These are phyloP conservation scores for Pugionium cornutum DNA, from an alignment of 345 rosid species.

Conservation along the genomic window DNA sequence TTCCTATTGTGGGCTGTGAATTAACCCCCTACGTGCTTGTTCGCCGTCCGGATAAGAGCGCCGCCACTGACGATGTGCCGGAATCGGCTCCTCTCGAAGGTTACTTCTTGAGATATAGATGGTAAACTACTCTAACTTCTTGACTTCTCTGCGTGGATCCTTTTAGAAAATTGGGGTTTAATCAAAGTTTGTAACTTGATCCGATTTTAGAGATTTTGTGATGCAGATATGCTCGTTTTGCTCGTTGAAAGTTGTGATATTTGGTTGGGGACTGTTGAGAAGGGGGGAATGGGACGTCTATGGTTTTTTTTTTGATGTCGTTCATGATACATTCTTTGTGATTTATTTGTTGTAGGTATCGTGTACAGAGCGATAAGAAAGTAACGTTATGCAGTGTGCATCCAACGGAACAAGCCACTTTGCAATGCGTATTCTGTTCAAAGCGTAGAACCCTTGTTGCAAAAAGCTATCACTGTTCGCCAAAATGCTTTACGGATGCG, in stretches of 20 bases:
- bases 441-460: constrained; percentile 75
- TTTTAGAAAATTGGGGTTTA: constrained; percentile 21
- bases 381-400: constrained; percentile 84
- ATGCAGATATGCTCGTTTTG: neutral
- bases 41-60: constrained; percentile 70
- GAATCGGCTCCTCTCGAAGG: constrained; percentile 88
- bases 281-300: no score
- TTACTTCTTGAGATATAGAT: constrained; percentile 84
- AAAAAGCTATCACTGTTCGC: constrained; percentile 88
- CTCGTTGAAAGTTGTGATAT: constrained; percentile 9
- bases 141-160: neutral
- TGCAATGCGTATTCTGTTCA: constrained; percentile 87
- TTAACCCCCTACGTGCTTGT: constrained; percentile 89
- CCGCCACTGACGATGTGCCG: constrained; percentile 73
- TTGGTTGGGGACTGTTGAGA: neutral
- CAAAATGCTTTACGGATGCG: constrained; percentile 90
- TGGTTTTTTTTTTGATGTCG: no score
- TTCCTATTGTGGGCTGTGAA: constrained; percentile 97
- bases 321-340: no score
- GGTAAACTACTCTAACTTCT: constrained; percentile 47
- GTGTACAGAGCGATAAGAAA: constrained; percentile 88
- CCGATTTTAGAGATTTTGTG: neutral
- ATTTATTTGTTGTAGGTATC: constrained; percentile 57
- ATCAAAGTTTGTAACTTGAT: neutral
- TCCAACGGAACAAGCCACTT: constrained; percentile 88